Conservation (phyloP, 805 yeast genomes). For the Candida anglica region DNA sequence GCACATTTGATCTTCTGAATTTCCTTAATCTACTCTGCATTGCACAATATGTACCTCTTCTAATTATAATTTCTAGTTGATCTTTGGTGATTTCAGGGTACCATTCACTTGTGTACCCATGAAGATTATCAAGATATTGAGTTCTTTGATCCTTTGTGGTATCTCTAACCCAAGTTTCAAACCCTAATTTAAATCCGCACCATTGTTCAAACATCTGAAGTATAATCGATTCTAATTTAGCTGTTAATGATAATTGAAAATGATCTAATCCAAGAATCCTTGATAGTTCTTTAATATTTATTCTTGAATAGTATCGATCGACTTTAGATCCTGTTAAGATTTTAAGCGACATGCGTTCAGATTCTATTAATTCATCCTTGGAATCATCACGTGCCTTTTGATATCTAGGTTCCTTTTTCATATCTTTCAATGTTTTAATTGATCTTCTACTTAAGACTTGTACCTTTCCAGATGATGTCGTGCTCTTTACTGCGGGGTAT, state of each 20-base stretch:
- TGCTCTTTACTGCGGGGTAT: too few species aligned
- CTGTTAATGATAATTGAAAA: conserved; percentile 49
- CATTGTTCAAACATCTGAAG: conserved; percentile 50
- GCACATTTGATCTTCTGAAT: too few species aligned
- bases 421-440: too few species aligned
- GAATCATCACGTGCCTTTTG: background rate
- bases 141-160: conserved; percentile 53
- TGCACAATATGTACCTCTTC: conserved; percentile 75
- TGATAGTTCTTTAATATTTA: conserved; percentile 55
- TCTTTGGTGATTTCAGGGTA: conserved; percentile 49
- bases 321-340: background rate
- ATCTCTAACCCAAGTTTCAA: conserved; percentile 82
- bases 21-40: conserved; percentile 77
- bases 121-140: conserved; percentile 45
- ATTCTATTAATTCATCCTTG: background rate
- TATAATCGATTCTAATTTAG: conserved; percentile 50
- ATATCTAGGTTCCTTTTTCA: background rate
- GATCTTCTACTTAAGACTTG: too few species aligned
- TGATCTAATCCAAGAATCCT: conserved; percentile 45
- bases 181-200: conserved; percentile 70
- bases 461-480: too few species aligned
- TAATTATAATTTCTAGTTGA: conserved; percentile 65
- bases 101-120: conserved; percentile 40
- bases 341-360: too few species aligned
- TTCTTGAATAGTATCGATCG: conserved; percentile 44